A percentile compares a stretch with the other conserved stretches of the same genome.
Conservation (phyloP, 2,329 filamentous ascomycete species). For the Aspergillus eucalypticola region DNA sequence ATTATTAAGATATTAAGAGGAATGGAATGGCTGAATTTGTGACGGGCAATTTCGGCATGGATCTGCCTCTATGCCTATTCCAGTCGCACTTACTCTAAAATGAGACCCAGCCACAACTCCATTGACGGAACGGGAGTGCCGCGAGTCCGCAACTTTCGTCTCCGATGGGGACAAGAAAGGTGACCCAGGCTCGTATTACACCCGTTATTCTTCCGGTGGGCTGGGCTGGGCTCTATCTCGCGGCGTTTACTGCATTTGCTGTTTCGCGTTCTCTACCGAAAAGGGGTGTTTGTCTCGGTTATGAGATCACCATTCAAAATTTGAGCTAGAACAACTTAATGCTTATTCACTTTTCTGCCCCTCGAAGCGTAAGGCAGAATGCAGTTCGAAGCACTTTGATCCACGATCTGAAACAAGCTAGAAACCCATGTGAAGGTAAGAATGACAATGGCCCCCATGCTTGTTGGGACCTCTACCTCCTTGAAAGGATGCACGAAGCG, state of each 20-base stretch:
- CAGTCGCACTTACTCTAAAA: neutral
- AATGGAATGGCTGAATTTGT: neutral
- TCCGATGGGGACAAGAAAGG: neutral
- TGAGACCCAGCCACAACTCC: neutral
- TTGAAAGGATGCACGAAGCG: neutral
- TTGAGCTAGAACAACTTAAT: neutral
- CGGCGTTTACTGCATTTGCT: neutral
- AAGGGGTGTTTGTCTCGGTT: neutral
- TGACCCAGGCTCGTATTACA: neutral
- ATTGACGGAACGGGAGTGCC: neutral
- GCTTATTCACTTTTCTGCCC: neutral
- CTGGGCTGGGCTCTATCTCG: neutral
- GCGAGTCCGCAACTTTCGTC: neutral
- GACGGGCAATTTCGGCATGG: neutral
- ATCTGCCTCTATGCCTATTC: neutral
- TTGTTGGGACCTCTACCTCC: neutral
- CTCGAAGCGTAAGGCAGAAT: neutral
- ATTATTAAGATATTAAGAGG: too few relatives aligned
- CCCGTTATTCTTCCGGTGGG: neutral
- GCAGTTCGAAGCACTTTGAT: conserved; percentile 7
- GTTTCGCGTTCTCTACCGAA: neutral
- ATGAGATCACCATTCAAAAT: neutral
- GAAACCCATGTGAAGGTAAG: neutral
- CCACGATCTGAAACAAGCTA: conserved; percentile 16
- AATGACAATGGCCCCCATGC: neutral